Base-by-base conservation (phyloP, 345 rosid species). In the Excoecaria cochinchinensis region DNA sequence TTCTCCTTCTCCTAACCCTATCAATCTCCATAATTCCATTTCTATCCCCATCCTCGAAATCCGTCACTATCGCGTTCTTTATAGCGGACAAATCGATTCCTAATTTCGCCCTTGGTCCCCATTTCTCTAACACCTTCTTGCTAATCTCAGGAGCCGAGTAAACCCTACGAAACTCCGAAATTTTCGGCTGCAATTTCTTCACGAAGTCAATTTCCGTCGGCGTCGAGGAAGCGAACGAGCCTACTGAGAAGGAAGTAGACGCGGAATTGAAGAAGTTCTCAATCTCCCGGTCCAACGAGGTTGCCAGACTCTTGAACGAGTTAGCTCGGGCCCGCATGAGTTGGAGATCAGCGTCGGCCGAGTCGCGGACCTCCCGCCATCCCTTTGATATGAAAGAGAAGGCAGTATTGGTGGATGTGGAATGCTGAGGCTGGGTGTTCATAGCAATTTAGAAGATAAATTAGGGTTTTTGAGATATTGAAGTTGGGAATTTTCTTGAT, bases 71-170 rank as follows among this genome's bases (percentile, higher is more conserved):
- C 38, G 95, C 97, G 8, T 90, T 91, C 86, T 82, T 90, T 78
- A 90, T 91, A 44, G 92, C 90, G 60, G 97, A 95, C 64, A 95
- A 64, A 81, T 95, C 97, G 3, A 95, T 90, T 76, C 87, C 90
- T 63, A 91, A 71, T 80, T 78, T 91, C 69, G 95, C 91, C 78
- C 86, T 83, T 3, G 97, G 91, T 0, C 84, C 85, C 99, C 94
- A 91, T 83, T 84, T 91, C 89, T 91, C 97, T 83, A 90, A 78
- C 42, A 92, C 99, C 74, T 85, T 90, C 77, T 90, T 87, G 44
- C 99, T 95, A 13, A 95, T 86, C 77, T 90, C 97, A 62, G 97
- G 99, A 55, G 95, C 95, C 24, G 97, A 91, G 77, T 93, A 95
- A n/a, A 84, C 92, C 87, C 96, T 85, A 39, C 97, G 91, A 31